These are phyloP conservation scores for Ocimum tenuiflorum DNA, from an alignment of 257 asterid species.

Conservation along the genomic window DNA sequence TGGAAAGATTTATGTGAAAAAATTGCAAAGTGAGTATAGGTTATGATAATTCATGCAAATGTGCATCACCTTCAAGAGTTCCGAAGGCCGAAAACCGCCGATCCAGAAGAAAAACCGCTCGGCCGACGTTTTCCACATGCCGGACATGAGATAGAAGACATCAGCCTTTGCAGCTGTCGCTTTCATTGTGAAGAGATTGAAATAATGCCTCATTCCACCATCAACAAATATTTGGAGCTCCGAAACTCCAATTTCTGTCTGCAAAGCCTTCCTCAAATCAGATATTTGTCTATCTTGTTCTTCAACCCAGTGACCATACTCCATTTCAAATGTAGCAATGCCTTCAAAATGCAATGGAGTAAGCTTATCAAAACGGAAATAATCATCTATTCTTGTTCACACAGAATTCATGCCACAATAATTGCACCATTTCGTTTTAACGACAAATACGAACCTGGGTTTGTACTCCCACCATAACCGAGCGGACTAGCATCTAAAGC, in stretches of 20 bases:
- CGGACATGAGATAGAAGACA: slow-evolving; percentile 73
- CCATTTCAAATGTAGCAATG: slow-evolving; percentile 59
- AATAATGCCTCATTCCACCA: slow-evolving; percentile 56
- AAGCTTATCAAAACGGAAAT: not conserved
- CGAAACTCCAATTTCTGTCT: slow-evolving; percentile 43
- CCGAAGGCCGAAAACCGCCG: slow-evolving; percentile 89
- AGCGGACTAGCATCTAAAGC: slow-evolving; percentile 56
- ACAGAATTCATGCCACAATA: not conserved
- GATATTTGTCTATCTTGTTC: slow-evolving; percentile 49
- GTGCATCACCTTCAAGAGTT: slow-evolving; percentile 59
- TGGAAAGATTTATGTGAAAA: too few relatives aligned
- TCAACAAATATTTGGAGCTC: slow-evolving; percentile 52
- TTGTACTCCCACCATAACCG: slow-evolving; percentile 46
- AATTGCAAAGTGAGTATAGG: too few relatives aligned
- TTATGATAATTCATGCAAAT: too few relatives aligned
- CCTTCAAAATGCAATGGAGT: slow-evolving; percentile 32
- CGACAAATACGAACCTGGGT: slow-evolving; percentile 52
- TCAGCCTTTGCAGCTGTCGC: slow-evolving; percentile 71
- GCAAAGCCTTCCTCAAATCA: slow-evolving; percentile 54
- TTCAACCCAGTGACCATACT: slow-evolving; percentile 81
- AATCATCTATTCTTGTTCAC: not conserved
- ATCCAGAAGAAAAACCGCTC: slow-evolving; percentile 93
- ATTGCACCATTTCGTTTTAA: not conserved
- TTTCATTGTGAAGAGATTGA: slow-evolving; percentile 68
- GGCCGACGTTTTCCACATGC: slow-evolving; percentile 80